A percentile compares a stretch with the other conserved stretches of the same genome.
These are phyloP conservation scores for Alloteropsis semialata DNA, from an alignment of 176 grass and related monocot genomes.

Conservation along the genomic window DNA sequence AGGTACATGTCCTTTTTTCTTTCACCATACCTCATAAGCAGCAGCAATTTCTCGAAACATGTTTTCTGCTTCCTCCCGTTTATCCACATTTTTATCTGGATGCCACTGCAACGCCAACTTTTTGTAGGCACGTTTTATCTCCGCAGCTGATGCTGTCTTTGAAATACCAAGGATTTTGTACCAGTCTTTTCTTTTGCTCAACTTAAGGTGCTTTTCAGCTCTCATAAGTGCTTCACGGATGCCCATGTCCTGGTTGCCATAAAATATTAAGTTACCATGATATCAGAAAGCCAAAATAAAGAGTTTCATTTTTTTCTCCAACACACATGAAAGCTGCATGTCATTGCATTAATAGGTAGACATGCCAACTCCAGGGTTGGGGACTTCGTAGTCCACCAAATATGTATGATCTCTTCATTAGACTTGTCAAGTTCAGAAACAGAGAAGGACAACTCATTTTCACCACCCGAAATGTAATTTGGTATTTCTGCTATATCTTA, in stretches of 20 bases:
- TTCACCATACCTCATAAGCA: constrained; percentile 75
- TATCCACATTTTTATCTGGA: constrained; percentile 97
- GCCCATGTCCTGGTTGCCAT: constrained; percentile 66
- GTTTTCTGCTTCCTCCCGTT: constrained; percentile 86
- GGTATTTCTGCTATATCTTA: not conserved
- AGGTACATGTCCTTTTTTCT: not conserved
- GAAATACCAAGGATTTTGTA: constrained; percentile 88
- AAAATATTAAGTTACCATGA: not conserved
- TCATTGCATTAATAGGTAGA: no score
- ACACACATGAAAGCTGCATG: no score
- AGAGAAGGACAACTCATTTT: not conserved
- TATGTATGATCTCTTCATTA: not conserved
- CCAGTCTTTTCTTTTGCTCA: constrained; percentile 98
- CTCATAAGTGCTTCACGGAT: constrained; percentile 84
- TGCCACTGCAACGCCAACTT: constrained; percentile 98
- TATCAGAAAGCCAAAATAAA: not conserved
- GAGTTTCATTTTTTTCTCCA: no score
- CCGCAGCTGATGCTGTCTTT: constrained; percentile 70
- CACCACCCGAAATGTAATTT: not conserved
- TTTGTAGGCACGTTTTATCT: constrained; percentile 96
- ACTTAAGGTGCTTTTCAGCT: constrained; percentile 87
- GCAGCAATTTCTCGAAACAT: constrained; percentile 92
- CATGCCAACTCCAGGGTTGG: no score
- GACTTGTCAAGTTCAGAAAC: constrained; percentile 3
- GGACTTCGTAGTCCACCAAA: not conserved